Evolutionary conservation across 2,329 filamentous ascomycete species (phyloP), one percentile per base, ranked within the genome.

Genomic region (Cercospora berteroae): DNA sequence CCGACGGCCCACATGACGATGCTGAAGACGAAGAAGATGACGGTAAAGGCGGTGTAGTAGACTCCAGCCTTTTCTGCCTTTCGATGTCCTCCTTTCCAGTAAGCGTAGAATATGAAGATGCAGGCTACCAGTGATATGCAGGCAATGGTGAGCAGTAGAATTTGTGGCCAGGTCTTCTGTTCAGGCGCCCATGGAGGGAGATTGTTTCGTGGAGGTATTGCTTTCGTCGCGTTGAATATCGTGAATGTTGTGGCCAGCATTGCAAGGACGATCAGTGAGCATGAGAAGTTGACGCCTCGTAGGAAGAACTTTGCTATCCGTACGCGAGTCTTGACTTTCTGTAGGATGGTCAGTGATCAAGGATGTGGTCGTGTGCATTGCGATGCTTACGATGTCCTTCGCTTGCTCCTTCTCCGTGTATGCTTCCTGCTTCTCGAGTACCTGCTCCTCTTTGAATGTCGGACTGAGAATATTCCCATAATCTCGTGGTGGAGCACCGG

Each of bases 201-300:
- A 69, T 87, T 88, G 83, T 92, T 97, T 72, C 94, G 88, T 13
- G 87, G 76, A 36, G 93, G 88, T 1, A 99, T 84, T 16, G 81
- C 63, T 77, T 87, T 92, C 67, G 95, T 97, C 60, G 93, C 87
- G 79, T 95, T 93, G 87, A 99, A 99, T 79, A 99, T 94, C 73
- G 89, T 83, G 76, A 99, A 92, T 3, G 92, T 93, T n/a, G 92
- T 87, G 13, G 91, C 89, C 63, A 99, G 83, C 87, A 99, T 94
- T 69, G 93, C 85, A 66, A 99, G 86, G 72, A 99, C 92, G 78
- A 99, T 97, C 68, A 98, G 85, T 79, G 92, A 94, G 84, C 95
- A 99, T 80, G 92, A 93, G 80, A 99, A 98, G 85, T 94, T 97
- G 81, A 98, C 91, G 65, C 93, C 90, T 72, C 95, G 90, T n/a